A percentile compares a stretch with the other conserved stretches of the same genome.
Evolutionary conservation across 169 alveolate species (phyloP).

Genomic region (Cryptosporidium sp.): DNA sequence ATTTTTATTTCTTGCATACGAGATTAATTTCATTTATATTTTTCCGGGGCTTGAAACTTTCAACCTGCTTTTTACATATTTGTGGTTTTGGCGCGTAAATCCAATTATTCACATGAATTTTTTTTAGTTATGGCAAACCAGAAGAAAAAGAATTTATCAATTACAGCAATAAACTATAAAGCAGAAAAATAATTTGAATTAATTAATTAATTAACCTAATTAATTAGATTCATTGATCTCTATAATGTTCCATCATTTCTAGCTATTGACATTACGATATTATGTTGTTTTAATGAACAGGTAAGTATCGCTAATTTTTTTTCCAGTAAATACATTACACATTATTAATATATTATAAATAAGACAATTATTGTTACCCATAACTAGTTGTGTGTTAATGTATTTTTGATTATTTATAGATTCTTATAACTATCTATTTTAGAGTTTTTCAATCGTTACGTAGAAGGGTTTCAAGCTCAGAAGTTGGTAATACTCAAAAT

Average conservation of each 20-base stretch:
- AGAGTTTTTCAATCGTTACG: constrained; percentile 72
- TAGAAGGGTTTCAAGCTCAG: constrained; percentile 56
- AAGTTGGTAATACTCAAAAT: constrained; percentile 4
- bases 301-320: constrained; percentile 2
- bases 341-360: too few species aligned
- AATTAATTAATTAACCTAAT: neutral
- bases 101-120: neutral
- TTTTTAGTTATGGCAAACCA: neutral
- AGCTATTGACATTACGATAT: neutral
- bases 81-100: neutral
- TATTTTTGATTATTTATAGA: neutral
- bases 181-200: neutral
- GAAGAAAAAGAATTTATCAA: neutral
- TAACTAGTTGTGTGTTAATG: neutral
- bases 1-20: neutral
- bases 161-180: neutral
- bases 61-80: neutral
- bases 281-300: constrained; percentile 18
- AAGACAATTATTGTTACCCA: neutral
- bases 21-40: neutral
- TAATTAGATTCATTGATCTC: neutral
- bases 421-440: neutral
- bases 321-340: neutral
- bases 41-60: neutral
- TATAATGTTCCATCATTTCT: neutral